Conservation (phyloP, 139 green algal species). For the Closterium sp. region DNA sequence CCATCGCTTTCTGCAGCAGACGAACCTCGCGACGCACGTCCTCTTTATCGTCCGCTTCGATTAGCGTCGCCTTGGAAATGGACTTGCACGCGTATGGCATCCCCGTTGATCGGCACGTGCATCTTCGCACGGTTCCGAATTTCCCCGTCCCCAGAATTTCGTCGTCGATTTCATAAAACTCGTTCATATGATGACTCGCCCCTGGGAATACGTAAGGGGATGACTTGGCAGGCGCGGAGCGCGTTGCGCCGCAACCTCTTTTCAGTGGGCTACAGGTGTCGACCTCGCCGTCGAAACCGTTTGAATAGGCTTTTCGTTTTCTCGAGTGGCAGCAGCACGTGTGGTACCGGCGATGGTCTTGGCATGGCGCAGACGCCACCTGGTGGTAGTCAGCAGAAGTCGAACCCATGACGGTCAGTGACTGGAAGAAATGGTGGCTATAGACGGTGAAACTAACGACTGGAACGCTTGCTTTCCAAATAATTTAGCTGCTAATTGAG, state of each 20-base stretch:
- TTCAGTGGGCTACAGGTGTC: background rate
- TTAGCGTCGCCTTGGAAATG: constrained; percentile 22
- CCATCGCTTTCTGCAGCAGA: constrained; percentile 32
- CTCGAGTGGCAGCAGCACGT: background rate
- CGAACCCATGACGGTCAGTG: background rate
- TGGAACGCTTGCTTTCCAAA: background rate
- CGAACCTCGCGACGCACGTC: constrained; percentile 43
- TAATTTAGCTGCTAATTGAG: too few species aligned
- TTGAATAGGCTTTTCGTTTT: background rate
- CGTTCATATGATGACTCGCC: background rate
- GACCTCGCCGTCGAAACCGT: background rate
- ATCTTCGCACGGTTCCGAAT: constrained; percentile 10
- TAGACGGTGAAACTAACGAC: background rate
- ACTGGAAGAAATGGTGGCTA: too few species aligned
- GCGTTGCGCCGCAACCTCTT: background rate
- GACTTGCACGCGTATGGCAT: constrained; percentile 66
- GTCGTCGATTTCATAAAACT: background rate
- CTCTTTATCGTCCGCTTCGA: background rate
- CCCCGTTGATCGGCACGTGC: constrained; percentile 13
- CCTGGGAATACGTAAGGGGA: background rate
- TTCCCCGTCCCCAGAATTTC: constrained; percentile 22
- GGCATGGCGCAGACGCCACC: background rate
- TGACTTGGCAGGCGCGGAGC: background rate
- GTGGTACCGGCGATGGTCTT: background rate
- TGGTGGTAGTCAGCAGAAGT: background rate